A percentile compares a stretch with the other conserved stretches of the same genome.
Evolutionary conservation across 768 basidiomycete genomes (phyloP).

Genomic region (Boletus subcaerulescens): DNA sequence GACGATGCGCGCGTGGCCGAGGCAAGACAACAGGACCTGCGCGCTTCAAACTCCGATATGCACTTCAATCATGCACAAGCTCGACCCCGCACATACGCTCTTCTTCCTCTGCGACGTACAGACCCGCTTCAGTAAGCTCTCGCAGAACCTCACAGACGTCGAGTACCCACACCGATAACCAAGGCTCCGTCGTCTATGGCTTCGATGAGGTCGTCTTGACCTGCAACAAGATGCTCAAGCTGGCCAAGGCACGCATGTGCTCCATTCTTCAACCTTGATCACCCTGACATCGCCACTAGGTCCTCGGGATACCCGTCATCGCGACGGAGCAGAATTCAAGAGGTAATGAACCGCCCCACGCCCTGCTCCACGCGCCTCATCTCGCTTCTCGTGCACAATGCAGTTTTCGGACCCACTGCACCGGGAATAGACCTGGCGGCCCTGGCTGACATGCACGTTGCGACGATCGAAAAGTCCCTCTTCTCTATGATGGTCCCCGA

Average conservation of each 20-base stretch:
- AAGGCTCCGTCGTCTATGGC: constrained; percentile 56
- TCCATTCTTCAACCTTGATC: not conserved
- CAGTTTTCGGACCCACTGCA: constrained; percentile 69
- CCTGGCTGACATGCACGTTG: constrained; percentile 56
- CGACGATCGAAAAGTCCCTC: constrained; percentile 68
- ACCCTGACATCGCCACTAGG: constrained; percentile 18
- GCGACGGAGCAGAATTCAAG: constrained; percentile 81
- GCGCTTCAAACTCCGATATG: constrained; percentile 25
- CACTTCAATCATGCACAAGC: constrained; percentile 19
- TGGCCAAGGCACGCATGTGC: constrained; percentile 54
- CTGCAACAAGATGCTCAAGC: constrained; percentile 70
- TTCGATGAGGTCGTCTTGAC: constrained; percentile 71
- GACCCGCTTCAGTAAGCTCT: constrained; percentile 59
- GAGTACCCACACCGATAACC: not conserved
- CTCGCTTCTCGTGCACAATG: not conserved
- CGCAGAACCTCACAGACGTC: not conserved
- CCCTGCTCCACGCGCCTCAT: constrained; percentile 3
- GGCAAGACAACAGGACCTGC: not conserved
- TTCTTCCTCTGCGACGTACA: constrained; percentile 89
- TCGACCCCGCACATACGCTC: constrained; percentile 41
- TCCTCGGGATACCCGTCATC: constrained; percentile 69
- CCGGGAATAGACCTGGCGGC: constrained; percentile 55
- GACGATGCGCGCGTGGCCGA: too few relatives aligned
- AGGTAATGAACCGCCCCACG: constrained; percentile 41
- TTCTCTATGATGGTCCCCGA: constrained; percentile 86